Evolutionary conservation across 805 yeast species (phyloP), one percentile per base, ranked within the genome.

Genomic region (Barnettozyma sucrosica): DNA sequence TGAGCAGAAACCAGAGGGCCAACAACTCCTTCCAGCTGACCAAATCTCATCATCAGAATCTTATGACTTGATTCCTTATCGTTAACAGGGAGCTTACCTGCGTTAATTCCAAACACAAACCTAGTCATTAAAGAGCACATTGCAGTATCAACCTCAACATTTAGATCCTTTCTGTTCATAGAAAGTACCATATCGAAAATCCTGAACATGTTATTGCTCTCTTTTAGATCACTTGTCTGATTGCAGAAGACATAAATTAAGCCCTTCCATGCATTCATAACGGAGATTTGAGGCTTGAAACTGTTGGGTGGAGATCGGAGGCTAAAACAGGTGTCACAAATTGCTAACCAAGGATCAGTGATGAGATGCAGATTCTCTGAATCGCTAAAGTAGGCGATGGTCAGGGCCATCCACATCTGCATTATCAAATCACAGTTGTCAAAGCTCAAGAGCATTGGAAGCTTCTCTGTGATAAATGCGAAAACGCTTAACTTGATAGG

Each of bases 331-430:
- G 20, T 28, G 11, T 33, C 18, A 8, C 18, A 11, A 18, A 50
- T 11, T 3, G 20, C 18, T 3, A 52, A 9, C 53, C 53, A 52
- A 11, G n/a, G 48, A 6, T 45, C 32, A 11, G 13, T 18, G 2
- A 43, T 41, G 5, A 33, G 26, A 18, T 5, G 6, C 10, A 45
- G 28, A 28, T 38, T 49, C 20, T 19, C 41, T 21, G 55, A 21
- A 24, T 53, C 51, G 14, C 41, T 45, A 16, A 43, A 55, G n/a
- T 24, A 28, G 10, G 55, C 30, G 14, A 61, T 40, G 0, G 63
- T 54, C 11, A 59, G 7, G 3, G 51, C 53, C 11, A 61, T 7
- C 65, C 65, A 61, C 8, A 52, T n/a, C 5, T 32, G 36, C 45
- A 44, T 41, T 9, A 41, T 37, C n/a, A 37, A 10, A 19, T 48